Conservation (phyloP, 148 eudicot species). For the Dianthus caryophyllus region DNA sequence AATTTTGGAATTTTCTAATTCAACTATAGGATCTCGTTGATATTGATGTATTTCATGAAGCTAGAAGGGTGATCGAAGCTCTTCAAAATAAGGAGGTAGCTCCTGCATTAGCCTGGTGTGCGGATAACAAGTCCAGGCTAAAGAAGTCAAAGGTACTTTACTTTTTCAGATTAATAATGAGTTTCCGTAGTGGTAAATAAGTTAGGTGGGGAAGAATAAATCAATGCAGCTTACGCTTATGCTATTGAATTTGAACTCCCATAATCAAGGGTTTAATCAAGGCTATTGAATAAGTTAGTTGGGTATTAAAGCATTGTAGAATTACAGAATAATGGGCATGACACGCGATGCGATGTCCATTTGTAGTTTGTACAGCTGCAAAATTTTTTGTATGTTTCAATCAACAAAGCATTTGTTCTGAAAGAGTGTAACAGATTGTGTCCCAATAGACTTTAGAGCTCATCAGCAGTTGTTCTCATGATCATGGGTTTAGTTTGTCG, state of each 20-base stretch:
- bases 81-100: constrained; percentile 85
- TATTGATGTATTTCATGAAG: constrained; percentile 88
- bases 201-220: not conserved
- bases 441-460: too few species aligned
- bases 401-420: too few species aligned
- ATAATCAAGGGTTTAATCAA: too few species aligned
- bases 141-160: constrained; percentile 85
- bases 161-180: constrained; percentile 5
- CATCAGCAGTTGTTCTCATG: too few species aligned
- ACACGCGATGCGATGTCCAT: not conserved
- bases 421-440: too few species aligned
- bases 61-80: constrained; percentile 83
- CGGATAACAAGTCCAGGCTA: constrained; percentile 89
- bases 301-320: not conserved
- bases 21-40: constrained; percentile 82
- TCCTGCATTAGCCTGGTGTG: constrained; percentile 97
- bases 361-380: not conserved
- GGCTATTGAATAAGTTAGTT: not conserved
- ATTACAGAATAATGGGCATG: not conserved
- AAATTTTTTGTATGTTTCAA: not conserved
- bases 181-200: not conserved
- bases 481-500: too few species aligned
- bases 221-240: not conserved
- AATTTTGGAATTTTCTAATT: not conserved
- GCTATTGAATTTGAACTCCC: not conserved